Evolutionary conservation across 1,284 basidiomycete species (phyloP).

Genomic region (Kwoniella shivajii): DNA sequence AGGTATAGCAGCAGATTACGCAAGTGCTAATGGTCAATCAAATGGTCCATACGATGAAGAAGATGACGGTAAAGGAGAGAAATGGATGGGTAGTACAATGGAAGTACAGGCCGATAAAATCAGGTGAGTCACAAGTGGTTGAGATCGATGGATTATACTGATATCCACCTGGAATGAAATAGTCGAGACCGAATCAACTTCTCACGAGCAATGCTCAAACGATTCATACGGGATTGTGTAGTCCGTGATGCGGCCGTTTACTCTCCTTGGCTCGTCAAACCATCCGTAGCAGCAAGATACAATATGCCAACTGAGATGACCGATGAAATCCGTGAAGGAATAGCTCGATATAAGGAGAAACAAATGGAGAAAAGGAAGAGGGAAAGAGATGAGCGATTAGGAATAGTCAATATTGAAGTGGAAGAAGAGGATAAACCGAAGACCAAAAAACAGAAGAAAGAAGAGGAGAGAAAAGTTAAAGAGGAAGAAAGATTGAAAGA

Average conservation of each 20-base stretch:
- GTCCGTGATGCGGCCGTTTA: constrained; percentile 86
- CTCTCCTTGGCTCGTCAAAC: constrained; percentile 93
- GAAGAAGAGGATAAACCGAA: constrained; percentile 62
- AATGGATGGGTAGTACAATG: constrained; percentile 64
- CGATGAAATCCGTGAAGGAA: constrained; percentile 75
- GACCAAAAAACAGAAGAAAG: constrained; percentile 73
- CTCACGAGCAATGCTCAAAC: constrained; percentile 92
- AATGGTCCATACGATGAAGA: constrained; percentile 60
- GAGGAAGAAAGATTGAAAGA: constrained; percentile 36
- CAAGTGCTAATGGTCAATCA: constrained; percentile 20
- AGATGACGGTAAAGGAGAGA: constrained; percentile 56
- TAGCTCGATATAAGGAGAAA: constrained; percentile 76
- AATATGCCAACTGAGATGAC: constrained; percentile 82
- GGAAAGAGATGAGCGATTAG: constrained; percentile 60
- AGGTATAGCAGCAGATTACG: constrained; percentile 27
- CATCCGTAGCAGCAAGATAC: constrained; percentile 76
- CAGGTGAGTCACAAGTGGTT: constrained; percentile 61
- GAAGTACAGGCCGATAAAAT: constrained; percentile 77
- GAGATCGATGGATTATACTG: background rate
- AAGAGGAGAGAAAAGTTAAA: constrained; percentile 58
- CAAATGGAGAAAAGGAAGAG: constrained; percentile 87
- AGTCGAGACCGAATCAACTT: constrained; percentile 93
- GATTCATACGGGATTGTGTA: constrained; percentile 92
- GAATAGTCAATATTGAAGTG: constrained; percentile 24
- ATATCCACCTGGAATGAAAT: background rate